phyloP scores from a whole-genome alignment of 1,139 yeast species.

The Geotrichum cucujoidarum region DNA sequence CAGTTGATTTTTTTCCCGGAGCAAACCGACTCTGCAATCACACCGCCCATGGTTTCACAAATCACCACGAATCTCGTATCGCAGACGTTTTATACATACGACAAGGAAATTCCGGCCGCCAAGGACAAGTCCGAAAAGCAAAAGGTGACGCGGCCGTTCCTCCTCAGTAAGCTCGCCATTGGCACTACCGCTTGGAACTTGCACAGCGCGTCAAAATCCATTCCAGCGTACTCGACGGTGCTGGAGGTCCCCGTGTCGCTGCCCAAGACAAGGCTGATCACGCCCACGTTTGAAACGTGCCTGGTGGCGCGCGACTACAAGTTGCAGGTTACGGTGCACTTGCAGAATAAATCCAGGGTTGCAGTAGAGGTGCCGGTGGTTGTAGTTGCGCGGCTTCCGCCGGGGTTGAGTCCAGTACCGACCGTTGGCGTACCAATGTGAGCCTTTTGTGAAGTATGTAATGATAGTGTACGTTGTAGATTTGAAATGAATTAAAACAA shows the following conservation, averaged over 20 bases:
- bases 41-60: background rate
- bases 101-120: background rate
- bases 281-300: slow-evolving; percentile 9
- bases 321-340: too few species aligned
- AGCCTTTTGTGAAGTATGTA: too few species aligned
- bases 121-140: too few species aligned
- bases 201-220: background rate
- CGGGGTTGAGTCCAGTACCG: too few species aligned
- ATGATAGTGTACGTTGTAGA: too few species aligned
- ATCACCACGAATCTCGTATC: background rate
- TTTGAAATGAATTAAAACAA: too few species aligned
- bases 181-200: background rate
- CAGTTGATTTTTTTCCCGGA: too few species aligned
- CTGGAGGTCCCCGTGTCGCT: slow-evolving; percentile 1
- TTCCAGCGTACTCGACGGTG: background rate
- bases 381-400: too few species aligned
- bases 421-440: too few species aligned
- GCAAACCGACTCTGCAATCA: too few species aligned
- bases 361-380: too few species aligned
- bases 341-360: too few species aligned
- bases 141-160: background rate
- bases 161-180: background rate
- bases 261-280: background rate
- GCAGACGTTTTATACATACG: background rate
- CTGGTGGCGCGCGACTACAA: slow-evolving; percentile 4